Conservation (phyloP, 2,329 filamentous ascomycete species). For the Chaetomium sp. region DNA sequence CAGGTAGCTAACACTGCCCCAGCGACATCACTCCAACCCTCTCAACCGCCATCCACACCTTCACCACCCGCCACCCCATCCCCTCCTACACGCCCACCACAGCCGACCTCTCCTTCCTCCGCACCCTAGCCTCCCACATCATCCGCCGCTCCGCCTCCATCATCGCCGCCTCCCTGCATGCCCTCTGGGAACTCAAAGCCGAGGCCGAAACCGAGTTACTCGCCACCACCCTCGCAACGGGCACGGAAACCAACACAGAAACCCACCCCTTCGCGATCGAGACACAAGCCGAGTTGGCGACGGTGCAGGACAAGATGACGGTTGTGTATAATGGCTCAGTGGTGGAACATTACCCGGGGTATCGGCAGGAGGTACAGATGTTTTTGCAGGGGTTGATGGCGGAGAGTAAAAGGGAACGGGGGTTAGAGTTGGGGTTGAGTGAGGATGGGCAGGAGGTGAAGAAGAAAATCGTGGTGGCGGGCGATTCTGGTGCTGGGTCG, state of each 20-base stretch:
- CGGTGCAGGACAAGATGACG: slow-evolving; percentile 37
- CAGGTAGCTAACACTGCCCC: not conserved
- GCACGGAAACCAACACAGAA: not conserved
- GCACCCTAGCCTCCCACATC: slow-evolving; percentile 47
- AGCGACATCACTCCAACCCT: slow-evolving; percentile 40
- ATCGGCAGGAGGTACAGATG: slow-evolving; percentile 54
- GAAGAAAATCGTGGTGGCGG: not conserved
- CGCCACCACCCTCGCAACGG: not conserved
- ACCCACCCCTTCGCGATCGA: slow-evolving; percentile 34
- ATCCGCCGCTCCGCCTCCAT: slow-evolving; percentile 54
- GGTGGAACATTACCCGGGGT: slow-evolving; percentile 70
- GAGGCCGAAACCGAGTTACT: slow-evolving; percentile 45
- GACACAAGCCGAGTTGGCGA: slow-evolving; percentile 38
- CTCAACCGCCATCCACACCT: slow-evolving; percentile 40
- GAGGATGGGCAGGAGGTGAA: not conserved
- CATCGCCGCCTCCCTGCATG: slow-evolving; percentile 52
- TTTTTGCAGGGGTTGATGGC: slow-evolving; percentile 55
- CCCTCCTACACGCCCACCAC: slow-evolving; percentile 31
- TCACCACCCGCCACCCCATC: slow-evolving; percentile 45
- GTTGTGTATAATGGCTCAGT: slow-evolving; percentile 78
- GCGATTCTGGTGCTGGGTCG: slow-evolving; percentile 13
- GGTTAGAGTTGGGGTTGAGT: not conserved
- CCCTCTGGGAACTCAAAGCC: slow-evolving; percentile 49
- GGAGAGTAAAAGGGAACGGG: slow-evolving; percentile 20
- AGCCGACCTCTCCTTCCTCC: slow-evolving; percentile 46